Percentiles rank a stretch among this genome's conserved stretches.
phyloP scores from a whole-genome alignment of 2,329 filamentous ascomycete species.

The Fusarium nematophilum region DNA sequence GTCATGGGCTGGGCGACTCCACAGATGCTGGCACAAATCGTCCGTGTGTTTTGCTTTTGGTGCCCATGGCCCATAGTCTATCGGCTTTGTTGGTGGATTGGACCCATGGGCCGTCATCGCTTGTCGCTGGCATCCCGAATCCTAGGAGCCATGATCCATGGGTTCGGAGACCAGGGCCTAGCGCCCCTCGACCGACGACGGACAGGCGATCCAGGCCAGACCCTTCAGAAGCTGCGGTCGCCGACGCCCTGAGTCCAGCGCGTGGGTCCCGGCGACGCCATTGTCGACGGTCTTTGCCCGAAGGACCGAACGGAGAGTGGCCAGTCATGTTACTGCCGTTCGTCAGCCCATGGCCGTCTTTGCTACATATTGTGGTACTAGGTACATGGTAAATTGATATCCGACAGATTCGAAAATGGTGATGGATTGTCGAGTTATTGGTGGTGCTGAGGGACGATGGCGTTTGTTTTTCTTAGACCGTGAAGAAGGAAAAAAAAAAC shows the following conservation, averaged over 20 bases:
- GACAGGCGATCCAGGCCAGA: conserved; percentile 27
- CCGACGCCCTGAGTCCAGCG: conserved; percentile 22
- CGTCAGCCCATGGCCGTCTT: conserved; percentile 37
- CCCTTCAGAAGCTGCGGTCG: conserved; percentile 21
- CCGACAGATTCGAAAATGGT: not conserved
- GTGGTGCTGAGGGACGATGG: too few relatives aligned
- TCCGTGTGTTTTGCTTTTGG: conserved; percentile 5
- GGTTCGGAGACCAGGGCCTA: conserved; percentile 35
- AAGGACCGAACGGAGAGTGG: conserved; percentile 20
- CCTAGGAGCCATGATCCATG: conserved; percentile 23
- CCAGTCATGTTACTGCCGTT: conserved; percentile 42
- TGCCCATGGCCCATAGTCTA: conserved; percentile 10
- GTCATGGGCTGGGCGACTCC: conserved; percentile 5
- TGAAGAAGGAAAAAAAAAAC: not conserved
- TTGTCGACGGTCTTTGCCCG: conserved; percentile 36
- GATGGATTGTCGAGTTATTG: too few relatives aligned
- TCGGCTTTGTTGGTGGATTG: conserved; percentile 12
- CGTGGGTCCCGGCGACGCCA: conserved; percentile 34
- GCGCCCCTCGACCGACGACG: conserved; percentile 23
- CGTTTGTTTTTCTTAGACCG: not conserved
- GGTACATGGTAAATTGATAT: not conserved
- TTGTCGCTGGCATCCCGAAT: conserved; percentile 5
- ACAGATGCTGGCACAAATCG: conserved; percentile 17
- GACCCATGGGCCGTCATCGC: conserved; percentile 2
- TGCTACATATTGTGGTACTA: conserved; percentile 7